Conservation (phyloP, 495 filamentous ascomycete species). For the Hypoxylon intermedium region DNA sequence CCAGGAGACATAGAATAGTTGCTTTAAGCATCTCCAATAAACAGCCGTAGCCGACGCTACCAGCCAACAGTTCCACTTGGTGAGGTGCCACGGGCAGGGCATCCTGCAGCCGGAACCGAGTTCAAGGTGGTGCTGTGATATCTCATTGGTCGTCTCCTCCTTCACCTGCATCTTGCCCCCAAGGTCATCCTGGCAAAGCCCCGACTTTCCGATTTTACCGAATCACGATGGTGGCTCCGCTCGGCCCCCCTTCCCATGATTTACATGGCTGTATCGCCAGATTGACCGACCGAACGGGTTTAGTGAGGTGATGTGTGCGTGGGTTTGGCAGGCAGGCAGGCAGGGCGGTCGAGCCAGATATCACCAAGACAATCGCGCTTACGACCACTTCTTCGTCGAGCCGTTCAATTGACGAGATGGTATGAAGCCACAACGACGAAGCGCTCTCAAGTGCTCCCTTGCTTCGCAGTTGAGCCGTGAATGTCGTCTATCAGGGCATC, state of each 20-base stretch:
- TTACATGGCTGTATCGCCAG: slow-evolving; percentile 18
- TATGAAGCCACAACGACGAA: slow-evolving; percentile 20
- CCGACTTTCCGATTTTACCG: slow-evolving; percentile 29
- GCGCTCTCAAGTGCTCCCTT: slow-evolving; percentile 30
- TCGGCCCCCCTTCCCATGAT: slow-evolving; percentile 25
- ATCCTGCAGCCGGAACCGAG: slow-evolving; percentile 26
- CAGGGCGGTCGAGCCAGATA: slow-evolving; percentile 31
- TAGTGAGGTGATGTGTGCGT: slow-evolving; percentile 35
- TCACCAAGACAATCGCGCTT: slow-evolving; percentile 36
- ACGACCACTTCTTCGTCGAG: slow-evolving; percentile 1
- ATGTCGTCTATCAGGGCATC: background rate
- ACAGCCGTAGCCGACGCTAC: slow-evolving; percentile 29
- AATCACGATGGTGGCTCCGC: slow-evolving; percentile 28
- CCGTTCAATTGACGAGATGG: slow-evolving; percentile 15
- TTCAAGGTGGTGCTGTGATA: slow-evolving; percentile 17
- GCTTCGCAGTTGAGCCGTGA: slow-evolving; percentile 14
- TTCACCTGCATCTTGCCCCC: slow-evolving; percentile 29
- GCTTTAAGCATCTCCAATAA: slow-evolving; percentile 32
- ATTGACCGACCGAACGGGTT: slow-evolving; percentile 18
- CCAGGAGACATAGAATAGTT: background rate
- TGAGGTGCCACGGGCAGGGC: slow-evolving; percentile 20
- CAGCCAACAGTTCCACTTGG: slow-evolving; percentile 11
- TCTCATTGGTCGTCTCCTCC: slow-evolving; percentile 15
- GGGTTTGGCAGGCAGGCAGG: slow-evolving; percentile 19
- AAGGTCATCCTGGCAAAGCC: slow-evolving; percentile 16